These are phyloP conservation scores for Trichophyton equinum DNA, from an alignment of 2,329 filamentous ascomycete genomes.

Conservation along the genomic window DNA sequence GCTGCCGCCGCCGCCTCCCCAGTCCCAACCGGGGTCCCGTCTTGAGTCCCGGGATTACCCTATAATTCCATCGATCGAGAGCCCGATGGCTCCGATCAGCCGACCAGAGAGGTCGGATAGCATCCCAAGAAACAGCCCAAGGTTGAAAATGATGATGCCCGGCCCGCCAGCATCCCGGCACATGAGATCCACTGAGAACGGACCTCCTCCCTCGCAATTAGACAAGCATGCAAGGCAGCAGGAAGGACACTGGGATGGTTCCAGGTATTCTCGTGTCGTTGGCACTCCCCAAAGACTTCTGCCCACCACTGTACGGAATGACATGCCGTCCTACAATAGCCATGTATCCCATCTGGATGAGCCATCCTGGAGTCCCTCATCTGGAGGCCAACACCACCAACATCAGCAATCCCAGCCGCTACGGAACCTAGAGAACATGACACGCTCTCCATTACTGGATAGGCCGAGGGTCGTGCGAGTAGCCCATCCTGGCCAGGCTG, in stretches of 20 bases:
- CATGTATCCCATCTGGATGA: neutral
- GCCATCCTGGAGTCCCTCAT: neutral
- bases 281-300: neutral
- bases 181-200: neutral
- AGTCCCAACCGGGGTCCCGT: neutral
- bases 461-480: neutral
- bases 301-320: neutral
- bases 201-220: neutral
- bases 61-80: constrained; percentile 28
- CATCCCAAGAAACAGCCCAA: neutral
- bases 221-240: neutral
- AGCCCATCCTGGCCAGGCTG: neutral
- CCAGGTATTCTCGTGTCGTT: neutral
- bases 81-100: constrained; percentile 10
- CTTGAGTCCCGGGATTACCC: constrained; percentile 11
- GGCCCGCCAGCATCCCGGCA: neutral
- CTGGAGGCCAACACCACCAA: neutral
- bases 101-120: neutral
- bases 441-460: neutral
- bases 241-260: neutral
- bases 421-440: neutral
- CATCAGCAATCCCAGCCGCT: neutral
- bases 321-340: neutral
- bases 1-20: neutral
- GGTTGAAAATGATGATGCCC: neutral